A percentile compares a stretch with the other conserved stretches of the same genome.
phyloP scores from a whole-genome alignment of 257 asterid genomes.

The Ajuga chamaepitys region DNA sequence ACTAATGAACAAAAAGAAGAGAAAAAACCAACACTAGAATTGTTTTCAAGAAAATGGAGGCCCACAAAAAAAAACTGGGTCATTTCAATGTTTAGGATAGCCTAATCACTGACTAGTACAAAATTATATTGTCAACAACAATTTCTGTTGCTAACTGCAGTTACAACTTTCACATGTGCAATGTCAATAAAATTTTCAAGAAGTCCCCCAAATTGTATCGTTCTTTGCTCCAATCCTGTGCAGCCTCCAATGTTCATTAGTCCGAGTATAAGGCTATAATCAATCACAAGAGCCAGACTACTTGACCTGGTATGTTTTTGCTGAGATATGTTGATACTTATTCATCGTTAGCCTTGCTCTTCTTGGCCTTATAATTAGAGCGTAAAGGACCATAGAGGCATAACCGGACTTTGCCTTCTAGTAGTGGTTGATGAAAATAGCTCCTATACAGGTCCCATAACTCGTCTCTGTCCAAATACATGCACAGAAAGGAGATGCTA shows the following conservation, averaged over 20 bases:
- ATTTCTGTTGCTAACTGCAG: neutral
- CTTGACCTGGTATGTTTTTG: neutral
- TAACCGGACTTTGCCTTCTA: constrained; percentile 60
- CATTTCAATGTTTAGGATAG: neutral
- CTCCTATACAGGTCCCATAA: constrained; percentile 80
- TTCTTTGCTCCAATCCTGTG: neutral
- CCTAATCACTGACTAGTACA: neutral
- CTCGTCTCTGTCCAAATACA: constrained; percentile 64
- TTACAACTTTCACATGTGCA: neutral
- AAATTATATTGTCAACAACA: neutral
- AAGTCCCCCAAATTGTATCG: constrained; percentile 1
- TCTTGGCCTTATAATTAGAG: constrained; percentile 19
- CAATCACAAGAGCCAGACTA: neutral
- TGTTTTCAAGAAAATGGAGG: neutral
- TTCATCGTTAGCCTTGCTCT: constrained; percentile 17
- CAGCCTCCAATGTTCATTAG: neutral
- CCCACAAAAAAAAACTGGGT: neutral
- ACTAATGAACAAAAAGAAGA: neutral
- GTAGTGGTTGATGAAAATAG: constrained; percentile 57
- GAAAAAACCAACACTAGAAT: neutral
- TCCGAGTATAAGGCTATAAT: neutral
- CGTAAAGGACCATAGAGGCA: constrained; percentile 59
- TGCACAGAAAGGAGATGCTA: neutral
- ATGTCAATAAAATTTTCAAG: neutral
- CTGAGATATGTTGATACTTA: neutral